Conservation (phyloP, 2,329 filamentous ascomycete species). For the Mollisiaceae sp. region DNA sequence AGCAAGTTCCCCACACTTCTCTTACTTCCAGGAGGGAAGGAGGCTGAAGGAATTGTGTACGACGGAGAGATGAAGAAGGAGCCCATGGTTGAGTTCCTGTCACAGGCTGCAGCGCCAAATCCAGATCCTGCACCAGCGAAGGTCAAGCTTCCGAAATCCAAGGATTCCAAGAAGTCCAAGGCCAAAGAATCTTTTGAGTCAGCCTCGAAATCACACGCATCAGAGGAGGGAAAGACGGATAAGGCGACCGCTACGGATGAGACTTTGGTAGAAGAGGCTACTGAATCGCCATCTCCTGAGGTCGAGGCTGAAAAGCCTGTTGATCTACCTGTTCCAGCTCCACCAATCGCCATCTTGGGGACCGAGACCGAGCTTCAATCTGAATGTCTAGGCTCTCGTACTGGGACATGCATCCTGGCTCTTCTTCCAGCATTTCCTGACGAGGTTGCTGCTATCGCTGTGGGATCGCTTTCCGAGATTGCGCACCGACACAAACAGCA, state of each 20-base stretch:
- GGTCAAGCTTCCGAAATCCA: constrained; percentile 47
- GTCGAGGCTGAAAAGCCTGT: constrained; percentile 47
- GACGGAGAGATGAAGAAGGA: constrained; percentile 86
- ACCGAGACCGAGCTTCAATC: constrained; percentile 68
- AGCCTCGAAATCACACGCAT: constrained; percentile 56
- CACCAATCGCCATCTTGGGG: constrained; percentile 69
- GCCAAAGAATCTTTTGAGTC: constrained; percentile 55
- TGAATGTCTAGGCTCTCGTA: constrained; percentile 76
- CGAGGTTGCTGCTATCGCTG: constrained; percentile 53
- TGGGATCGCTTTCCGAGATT: constrained; percentile 72
- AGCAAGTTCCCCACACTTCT: constrained; percentile 80
- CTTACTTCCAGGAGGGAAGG: constrained; percentile 72
- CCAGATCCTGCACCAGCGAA: constrained; percentile 67
- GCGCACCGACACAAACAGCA: constrained; percentile 74
- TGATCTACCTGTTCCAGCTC: constrained; percentile 57
- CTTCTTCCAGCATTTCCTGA: constrained; percentile 60
- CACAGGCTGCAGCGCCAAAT: constrained; percentile 79
- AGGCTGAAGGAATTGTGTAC: constrained; percentile 73
- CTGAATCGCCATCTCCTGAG: constrained; percentile 52
- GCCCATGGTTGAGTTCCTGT: constrained; percentile 80
- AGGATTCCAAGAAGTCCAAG: constrained; percentile 41
- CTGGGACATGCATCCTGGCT: constrained; percentile 82
- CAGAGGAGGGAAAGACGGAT: constrained; percentile 52
- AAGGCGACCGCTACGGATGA: constrained; percentile 55
- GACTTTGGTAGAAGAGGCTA: constrained; percentile 55